These are phyloP conservation scores for Tetrahymena borealis DNA, from an alignment of 73 alveolate genomes.

Conservation along the genomic window DNA sequence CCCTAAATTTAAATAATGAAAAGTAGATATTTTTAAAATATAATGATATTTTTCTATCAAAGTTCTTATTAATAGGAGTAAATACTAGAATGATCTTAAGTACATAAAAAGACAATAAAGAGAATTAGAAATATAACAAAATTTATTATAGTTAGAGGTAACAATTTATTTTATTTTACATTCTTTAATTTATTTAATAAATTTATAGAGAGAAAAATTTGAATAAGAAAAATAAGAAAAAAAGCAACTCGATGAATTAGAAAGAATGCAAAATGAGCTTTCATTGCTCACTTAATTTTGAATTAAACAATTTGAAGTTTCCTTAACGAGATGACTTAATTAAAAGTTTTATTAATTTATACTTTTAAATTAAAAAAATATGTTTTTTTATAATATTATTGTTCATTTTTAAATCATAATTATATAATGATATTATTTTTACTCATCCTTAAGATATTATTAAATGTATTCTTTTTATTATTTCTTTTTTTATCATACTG, in stretches of 20 bases:
- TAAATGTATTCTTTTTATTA: too few species aligned
- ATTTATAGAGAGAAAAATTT: not conserved
- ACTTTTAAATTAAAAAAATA: too few species aligned
- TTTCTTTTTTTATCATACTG: too few species aligned
- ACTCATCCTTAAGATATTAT: too few species aligned
- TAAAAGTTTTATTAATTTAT: too few species aligned
- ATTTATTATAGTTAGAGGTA: not conserved
- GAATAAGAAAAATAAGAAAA: not conserved
- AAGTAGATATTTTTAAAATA: not conserved
- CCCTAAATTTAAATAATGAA: not conserved
- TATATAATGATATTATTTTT: too few species aligned
- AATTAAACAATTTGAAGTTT: too few species aligned
- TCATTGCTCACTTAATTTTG: not conserved
- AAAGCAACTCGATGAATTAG: not conserved
- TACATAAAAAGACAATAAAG: not conserved
- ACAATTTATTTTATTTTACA: not conserved
- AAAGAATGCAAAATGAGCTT: not conserved
- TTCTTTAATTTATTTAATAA: not conserved
- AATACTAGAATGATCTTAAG: not conserved
- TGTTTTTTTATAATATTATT: too few species aligned
- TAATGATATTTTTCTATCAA: not conserved
- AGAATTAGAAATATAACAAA: not conserved
- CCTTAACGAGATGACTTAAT: too few species aligned
- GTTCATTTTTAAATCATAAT: too few species aligned
- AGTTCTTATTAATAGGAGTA: not conserved